Evolutionary conservation across 2,329 filamentous ascomycete species (phyloP), one percentile per base, ranked within the genome.

Genomic region (Dactylellina leptospora): DNA sequence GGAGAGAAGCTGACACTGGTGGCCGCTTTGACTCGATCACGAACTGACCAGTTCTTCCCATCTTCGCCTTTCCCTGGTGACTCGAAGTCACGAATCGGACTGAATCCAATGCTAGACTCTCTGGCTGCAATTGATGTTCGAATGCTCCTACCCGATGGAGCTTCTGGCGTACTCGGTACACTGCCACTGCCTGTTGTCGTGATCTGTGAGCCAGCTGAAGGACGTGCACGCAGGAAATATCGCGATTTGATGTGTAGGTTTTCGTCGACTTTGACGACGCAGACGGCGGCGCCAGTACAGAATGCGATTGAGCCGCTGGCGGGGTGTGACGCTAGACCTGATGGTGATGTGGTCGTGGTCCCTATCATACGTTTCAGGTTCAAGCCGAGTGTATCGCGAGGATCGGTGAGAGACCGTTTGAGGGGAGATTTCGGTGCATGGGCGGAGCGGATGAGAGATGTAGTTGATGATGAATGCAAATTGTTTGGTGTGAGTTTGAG

Each of bases 11-110:
- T 89, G 23, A 99, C 85, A 77, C 93, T 96, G 3, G 93, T 96
- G 1, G 93, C 92, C 16, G 95, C 91, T 81, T 97, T 97, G 78
- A 97, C 93, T 75, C 92, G 87, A 80, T 97, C 95, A 75, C 91
- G 87, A 61, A 91, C 95, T 1, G 91, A 92, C 89, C 91, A 93
- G 10, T 89, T 91, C 79, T 88, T 91, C 55, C 85, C 87, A 40
- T 81, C 80, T 3, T 85, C 82, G 1, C 85, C 86, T 50, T 97
- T 93, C 10, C 83, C 79, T 82, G 84, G 85, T 74, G 87, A 86
- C 6, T 79, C 68, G 55, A 76, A 77, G 8, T 77, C 77, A 61
- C 80, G 76, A 6, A 73, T 69, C 63, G 79, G 78, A 45, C 78
- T 79, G 68, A 79, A 79, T 16, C 78, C 77, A 48, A 80, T 74